Base-by-base conservation (phyloP, 345 rosid genomes). In the Arabidopsis arenosa region DNA sequence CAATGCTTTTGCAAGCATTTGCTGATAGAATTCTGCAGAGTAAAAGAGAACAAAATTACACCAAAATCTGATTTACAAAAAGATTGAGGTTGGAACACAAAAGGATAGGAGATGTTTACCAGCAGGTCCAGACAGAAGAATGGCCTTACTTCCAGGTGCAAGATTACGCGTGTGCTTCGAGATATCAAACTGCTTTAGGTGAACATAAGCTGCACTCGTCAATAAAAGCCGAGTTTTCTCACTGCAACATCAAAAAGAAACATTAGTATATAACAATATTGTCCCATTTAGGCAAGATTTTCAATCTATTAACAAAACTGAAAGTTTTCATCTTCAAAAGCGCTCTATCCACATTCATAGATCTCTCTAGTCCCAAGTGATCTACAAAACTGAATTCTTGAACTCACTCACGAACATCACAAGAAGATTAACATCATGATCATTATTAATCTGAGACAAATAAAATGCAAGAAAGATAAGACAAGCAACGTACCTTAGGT, bases 101-200 rank as follows among this genome's bases (percentile, higher is more conserved):
- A 33, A 56, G 15, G 11, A 58, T 56, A 40, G 18, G 7, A 72
- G 39, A 76, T 26, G 40, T 81, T 57, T 89, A 96, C 99, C 98
- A 10, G 98, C 85, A 32, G 95, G 90, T 66, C 98, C 99, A 1
- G 98, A 91, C 23, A 96, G 88, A 84, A 96, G 83, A 83, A 96
- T 93, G 48, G 92, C 81, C 74, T 86, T 85, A 69, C 99, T 91
- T 3, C 92, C 98, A 72, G 99, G 97, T 41, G 98, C 86, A 72
- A 96, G 98, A 72, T 96, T 93, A 70, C 99, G 83, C 0, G 92
- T 93, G 75, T 96, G 95, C 86, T 86, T 89, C 12, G 97, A 93
- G 71, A 96, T 84, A 58, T 96, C 94, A 14, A 68, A 75, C 76
- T 91, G 90, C 85, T 89, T 93, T 56, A 96, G 78, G 74, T 93